Base-by-base conservation (phyloP, 148 eudicot genomes). In the Mesembryanthemum crystallinum region DNA sequence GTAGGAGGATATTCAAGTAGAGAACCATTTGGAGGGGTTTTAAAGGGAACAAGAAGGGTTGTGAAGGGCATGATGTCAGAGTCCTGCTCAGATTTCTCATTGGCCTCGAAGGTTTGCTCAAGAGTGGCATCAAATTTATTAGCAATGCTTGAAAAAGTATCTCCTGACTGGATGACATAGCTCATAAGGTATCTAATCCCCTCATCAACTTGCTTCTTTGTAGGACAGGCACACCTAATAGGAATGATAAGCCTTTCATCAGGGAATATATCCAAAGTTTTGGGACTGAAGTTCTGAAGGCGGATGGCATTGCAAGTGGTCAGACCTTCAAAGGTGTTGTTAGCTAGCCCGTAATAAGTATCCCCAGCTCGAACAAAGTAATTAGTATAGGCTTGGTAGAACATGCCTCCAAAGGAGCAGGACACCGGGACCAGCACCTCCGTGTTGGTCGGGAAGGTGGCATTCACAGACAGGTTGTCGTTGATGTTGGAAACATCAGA, bases 191-290 rank as follows among this genome's bases (percentile, higher is more conserved):
- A 94, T 67, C 77, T 89, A 1, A 89, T 82, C 63, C 97, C 97
- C 30, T 29, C 52, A 13, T 74, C 84, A 37, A n/a, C 81, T 62
- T 94, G 98, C 28, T 69, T 85, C 76, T 68, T 79, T 1, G 97
- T 94, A 37, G 97, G 98, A 80, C 98, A 94, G 69, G 93, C 97
- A 78, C 98, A 94, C 77, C 97, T 86, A 10, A 94, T 23, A 64
- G 98, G 97, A 59, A 94, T 85, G 29, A 25, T 68, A n/a, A 94
- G 71, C 29, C 78, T 87, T 52, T 81, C 71, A 63, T 87, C 84
- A 9, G 78, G 28, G 37, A 23, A 42, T 45, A 88, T 71, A 15
- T 73, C 28, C 4, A 52, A 72, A 7, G 37, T 29, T 0, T 87
- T 39, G 21, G 39, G 79, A 61, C 79, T 71, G 21, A 86, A 87